Evolutionary conservation across 148 eudicot species (phyloP).

Genomic region (Amaranthus palmeri): DNA sequence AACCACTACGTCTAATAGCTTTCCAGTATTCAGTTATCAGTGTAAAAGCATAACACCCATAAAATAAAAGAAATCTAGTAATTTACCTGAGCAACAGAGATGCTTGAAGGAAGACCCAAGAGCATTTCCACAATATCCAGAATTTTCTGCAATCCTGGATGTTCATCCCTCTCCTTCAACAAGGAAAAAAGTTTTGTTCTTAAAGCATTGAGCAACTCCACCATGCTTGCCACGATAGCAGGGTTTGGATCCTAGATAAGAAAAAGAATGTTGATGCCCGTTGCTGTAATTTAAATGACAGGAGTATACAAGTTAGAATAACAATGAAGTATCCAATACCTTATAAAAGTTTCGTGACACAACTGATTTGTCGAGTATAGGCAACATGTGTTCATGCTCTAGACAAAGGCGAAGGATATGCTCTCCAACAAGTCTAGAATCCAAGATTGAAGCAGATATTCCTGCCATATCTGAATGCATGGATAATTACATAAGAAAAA

Average conservation of each 20-base stretch:
- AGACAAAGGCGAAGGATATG: conserved; percentile 75
- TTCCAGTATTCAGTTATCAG: not conserved
- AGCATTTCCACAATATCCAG: conserved; percentile 71
- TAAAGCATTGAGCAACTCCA: conserved; percentile 50
- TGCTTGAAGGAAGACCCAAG: conserved; percentile 67
- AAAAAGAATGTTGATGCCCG: conserved; percentile 9
- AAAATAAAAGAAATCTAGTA: not conserved
- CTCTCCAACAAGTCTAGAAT: conserved; percentile 61
- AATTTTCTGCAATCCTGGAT: conserved; percentile 73
- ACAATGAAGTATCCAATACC: conserved; percentile 31
- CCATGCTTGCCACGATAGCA: conserved; percentile 66
- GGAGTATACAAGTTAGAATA: not conserved
- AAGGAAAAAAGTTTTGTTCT: conserved; percentile 43
- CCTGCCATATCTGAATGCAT: conserved; percentile 55
- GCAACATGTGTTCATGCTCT: conserved; percentile 60
- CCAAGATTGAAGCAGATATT: conserved; percentile 48
- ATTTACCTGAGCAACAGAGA: conserved; percentile 83
- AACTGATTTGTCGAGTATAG: conserved; percentile 29
- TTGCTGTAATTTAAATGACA: not conserved
- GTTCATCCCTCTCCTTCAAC: conserved; percentile 60
- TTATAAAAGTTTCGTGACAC: conserved; percentile 69
- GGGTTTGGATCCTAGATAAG: conserved; percentile 68
- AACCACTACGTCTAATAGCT: not conserved
- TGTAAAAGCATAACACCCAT: not conserved
- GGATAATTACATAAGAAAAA: conserved; percentile 6